These are phyloP conservation scores for Eutrema heterophyllum DNA, from an alignment of 345 rosid species.

Conservation along the genomic window DNA sequence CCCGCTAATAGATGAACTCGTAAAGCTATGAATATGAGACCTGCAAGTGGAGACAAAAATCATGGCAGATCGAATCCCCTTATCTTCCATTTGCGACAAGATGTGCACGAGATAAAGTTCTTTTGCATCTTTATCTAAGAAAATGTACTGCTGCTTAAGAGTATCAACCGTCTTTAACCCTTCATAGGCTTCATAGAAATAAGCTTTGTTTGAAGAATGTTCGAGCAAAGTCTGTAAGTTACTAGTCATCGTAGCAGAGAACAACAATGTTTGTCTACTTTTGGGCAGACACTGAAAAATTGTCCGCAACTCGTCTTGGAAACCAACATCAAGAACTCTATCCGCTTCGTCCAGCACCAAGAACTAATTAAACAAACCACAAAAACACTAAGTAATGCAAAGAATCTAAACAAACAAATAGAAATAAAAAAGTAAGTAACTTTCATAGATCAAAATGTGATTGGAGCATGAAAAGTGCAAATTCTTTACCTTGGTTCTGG, in stretches of 20 bases:
- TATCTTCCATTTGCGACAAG: slow-evolving; percentile 74
- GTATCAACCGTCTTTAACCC: slow-evolving; percentile 89
- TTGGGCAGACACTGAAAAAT: slow-evolving; percentile 73
- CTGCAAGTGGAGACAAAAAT: slow-evolving; percentile 97
- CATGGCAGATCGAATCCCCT: slow-evolving; percentile 84
- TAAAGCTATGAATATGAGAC: slow-evolving; percentile 33
- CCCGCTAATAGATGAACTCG: background rate
- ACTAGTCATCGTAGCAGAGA: slow-evolving; percentile 95
- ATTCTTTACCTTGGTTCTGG: slow-evolving; percentile 62
- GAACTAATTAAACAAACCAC: slow-evolving; percentile 47
- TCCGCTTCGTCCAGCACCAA: slow-evolving; percentile 97
- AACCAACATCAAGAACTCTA: slow-evolving; percentile 93
- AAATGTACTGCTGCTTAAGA: slow-evolving; percentile 74
- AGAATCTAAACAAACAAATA: background rate
- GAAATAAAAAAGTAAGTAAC: background rate
- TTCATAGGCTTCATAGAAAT: slow-evolving; percentile 91
- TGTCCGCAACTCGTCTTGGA: slow-evolving; percentile 73
- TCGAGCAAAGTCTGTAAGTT: slow-evolving; percentile 63
- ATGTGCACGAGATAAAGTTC: slow-evolving; percentile 77
- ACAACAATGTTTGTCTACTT: slow-evolving; percentile 71
- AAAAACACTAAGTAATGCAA: background rate
- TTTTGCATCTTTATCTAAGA: slow-evolving; percentile 70
- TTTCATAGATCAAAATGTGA: background rate
- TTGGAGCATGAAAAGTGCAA: background rate
- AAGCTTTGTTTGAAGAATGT: slow-evolving; percentile 81